A percentile compares a stretch with the other conserved stretches of the same genome.
phyloP scores from a whole-genome alignment of 805 yeast species.

The Candida maesae region DNA sequence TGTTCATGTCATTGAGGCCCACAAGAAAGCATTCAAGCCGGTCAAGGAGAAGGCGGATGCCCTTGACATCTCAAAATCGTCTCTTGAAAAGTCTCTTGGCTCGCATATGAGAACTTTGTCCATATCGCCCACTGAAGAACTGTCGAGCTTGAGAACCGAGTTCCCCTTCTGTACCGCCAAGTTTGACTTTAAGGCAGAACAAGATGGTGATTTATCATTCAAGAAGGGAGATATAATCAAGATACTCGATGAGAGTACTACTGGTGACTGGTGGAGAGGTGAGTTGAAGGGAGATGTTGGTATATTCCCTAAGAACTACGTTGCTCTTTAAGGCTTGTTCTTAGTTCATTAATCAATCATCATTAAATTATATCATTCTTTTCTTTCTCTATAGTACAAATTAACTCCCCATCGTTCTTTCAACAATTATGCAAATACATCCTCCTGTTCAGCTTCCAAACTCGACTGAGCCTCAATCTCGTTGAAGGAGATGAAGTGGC shows the following conservation, averaged over 20 bases:
- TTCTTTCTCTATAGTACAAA: not conserved
- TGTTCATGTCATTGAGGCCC: conserved; percentile 5
- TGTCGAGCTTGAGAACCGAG: conserved; percentile 5
- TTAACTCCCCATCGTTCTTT: no score
- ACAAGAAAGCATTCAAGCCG: conserved; percentile 2
- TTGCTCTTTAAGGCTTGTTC: conserved; percentile 4
- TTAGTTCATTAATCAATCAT: not conserved
- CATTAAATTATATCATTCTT: not conserved
- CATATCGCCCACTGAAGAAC: not conserved
- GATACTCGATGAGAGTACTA: conserved; percentile 28
- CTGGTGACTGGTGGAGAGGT: conserved; percentile 26
- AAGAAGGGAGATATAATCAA: conserved; percentile 40
- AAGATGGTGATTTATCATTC: conserved; percentile 41
- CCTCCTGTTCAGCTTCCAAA: conserved; percentile 65
- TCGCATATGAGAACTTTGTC: conserved; percentile 1
- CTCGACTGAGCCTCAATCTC: conserved; percentile 50
- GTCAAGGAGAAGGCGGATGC: conserved; percentile 2
- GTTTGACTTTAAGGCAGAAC: conserved; percentile 35
- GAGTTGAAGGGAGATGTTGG: conserved; percentile 19
- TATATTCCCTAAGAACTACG: conserved; percentile 23
- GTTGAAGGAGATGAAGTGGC: conserved; percentile 75
- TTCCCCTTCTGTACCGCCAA: conserved; percentile 35
- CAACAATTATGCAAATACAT: conserved; percentile 54
- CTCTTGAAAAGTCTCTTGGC: conserved; percentile 6
- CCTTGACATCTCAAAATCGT: conserved; percentile 10